phyloP scores from a whole-genome alignment of 1,139 yeast species.

The Martiniozyma asiatica region DNA sequence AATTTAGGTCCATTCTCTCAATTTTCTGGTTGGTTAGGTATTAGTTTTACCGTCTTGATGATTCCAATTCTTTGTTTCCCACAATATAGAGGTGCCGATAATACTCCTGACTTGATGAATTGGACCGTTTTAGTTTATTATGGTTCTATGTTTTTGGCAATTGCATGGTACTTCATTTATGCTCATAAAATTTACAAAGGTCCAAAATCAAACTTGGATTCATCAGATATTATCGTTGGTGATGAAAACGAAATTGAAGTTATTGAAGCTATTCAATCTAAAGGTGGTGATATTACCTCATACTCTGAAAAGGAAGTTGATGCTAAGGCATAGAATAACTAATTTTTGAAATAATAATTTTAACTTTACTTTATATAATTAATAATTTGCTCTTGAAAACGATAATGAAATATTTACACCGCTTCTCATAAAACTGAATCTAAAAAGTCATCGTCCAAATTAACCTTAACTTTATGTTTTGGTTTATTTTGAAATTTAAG shows the following conservation, averaged over 20 bases:
- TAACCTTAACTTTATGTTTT: neutral
- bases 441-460: slow-evolving; percentile 4
- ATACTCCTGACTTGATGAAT: slow-evolving; percentile 44
- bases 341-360: no score
- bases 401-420: no score
- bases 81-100: slow-evolving; percentile 33
- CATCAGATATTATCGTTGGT: slow-evolving; percentile 12
- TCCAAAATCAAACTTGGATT: slow-evolving; percentile 50
- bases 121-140: slow-evolving; percentile 63
- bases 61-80: slow-evolving; percentile 63
- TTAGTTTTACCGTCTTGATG: slow-evolving; percentile 44
- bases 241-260: slow-evolving; percentile 10
- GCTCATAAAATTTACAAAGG: slow-evolving; percentile 60
- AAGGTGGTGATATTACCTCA: slow-evolving; percentile 9
- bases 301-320: slow-evolving; percentile 7
- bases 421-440: slow-evolving; percentile 4
- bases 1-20: slow-evolving; percentile 44
- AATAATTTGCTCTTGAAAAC: no score
- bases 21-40: slow-evolving; percentile 33
- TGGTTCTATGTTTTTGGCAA: slow-evolving; percentile 46
- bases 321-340: no score
- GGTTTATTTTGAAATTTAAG: neutral
- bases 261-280: slow-evolving; percentile 11
- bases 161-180: slow-evolving; percentile 40
- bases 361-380: no score